Evolutionary conservation across 2,329 filamentous ascomycete species (phyloP), one percentile per base, ranked within the genome.

Genomic region (Colletotrichum sp.): DNA sequence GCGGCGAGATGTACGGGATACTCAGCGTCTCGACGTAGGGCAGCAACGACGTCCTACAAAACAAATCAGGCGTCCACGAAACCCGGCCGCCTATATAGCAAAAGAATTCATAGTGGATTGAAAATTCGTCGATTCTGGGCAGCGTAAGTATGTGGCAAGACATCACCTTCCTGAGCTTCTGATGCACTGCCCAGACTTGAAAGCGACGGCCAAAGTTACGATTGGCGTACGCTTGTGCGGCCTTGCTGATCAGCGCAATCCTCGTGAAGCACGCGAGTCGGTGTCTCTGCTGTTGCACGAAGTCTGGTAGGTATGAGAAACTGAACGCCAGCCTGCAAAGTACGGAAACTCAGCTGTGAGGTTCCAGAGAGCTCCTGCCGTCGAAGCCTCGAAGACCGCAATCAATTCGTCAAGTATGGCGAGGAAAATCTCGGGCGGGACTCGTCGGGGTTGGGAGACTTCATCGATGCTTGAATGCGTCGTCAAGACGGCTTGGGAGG

Each of bases 51-150:
- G n/a, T 21, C 4, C 43, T 52, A 24, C n/a, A 52, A 0, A 0
- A 0, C 6, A 24, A 4, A 52, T 12, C 12, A 52, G 43, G n/a
- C 43, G 10, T 52, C 43, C 10, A 13, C n/a, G 43, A 10, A 52
- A 13, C 6, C 12, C n/a, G 1, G 38, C 18, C 10, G 4, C 0
- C 0, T 52, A 24, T 21, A 18, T 21, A 13, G 43, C 21, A 21
- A 3, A 13, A 48, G 1, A 0, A 4, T 0, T n/a, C 2, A 48
- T 52, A 21, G 5, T n/a, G 0, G 0, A 21, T 12, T 21, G 2
- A 2, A 13, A 52, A 52, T 0, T 52, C 12, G 43, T 52, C 43
- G 43, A 52, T 52, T 52, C 43, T 52, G 43, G 43, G 43, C 43
- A 52, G 43, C 0, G n/a, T 21, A 10, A 52, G n/a, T 12, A n/a